These are phyloP conservation scores for Tylopilus rubrobrunneus DNA, from an alignment of 768 basidiomycete species.

Conservation along the genomic window DNA sequence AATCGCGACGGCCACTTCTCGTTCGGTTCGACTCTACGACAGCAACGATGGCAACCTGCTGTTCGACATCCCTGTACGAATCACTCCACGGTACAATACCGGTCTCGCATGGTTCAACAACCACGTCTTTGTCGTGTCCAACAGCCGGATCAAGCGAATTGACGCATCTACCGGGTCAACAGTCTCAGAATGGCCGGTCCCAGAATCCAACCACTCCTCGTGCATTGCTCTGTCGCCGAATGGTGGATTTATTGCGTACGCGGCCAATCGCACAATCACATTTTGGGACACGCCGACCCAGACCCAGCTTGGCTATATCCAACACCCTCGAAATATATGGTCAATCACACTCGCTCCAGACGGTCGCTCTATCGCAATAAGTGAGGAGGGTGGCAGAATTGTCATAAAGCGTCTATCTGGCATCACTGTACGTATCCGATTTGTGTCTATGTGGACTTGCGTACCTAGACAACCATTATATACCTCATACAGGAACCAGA, in stretches of 20 bases:
- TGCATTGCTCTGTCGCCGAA: not conserved
- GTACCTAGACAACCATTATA: not conserved
- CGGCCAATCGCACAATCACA: not conserved
- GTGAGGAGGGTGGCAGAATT: not conserved
- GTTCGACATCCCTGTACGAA: not conserved
- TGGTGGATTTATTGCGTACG: not conserved
- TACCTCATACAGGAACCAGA: not conserved
- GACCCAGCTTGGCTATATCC: not conserved
- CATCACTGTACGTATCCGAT: not conserved
- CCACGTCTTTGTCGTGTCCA: not conserved
- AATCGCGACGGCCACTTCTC: not conserved
- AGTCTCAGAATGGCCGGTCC: not conserved
- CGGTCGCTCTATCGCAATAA: not conserved
- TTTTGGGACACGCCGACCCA: conserved; percentile 1
- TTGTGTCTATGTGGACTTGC: not conserved
- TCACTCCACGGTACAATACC: not conserved
- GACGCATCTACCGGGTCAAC: not conserved
- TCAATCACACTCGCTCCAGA: not conserved
- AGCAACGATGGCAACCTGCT: not conserved
- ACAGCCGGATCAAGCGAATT: not conserved
- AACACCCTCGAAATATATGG: not conserved
- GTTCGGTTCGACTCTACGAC: not conserved
- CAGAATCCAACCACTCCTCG: not conserved
- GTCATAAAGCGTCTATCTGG: not conserved
- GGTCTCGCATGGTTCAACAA: conserved; percentile 5